phyloP scores from a whole-genome alignment of 176 grass and related monocot species.

The Pontederia paniculata region DNA sequence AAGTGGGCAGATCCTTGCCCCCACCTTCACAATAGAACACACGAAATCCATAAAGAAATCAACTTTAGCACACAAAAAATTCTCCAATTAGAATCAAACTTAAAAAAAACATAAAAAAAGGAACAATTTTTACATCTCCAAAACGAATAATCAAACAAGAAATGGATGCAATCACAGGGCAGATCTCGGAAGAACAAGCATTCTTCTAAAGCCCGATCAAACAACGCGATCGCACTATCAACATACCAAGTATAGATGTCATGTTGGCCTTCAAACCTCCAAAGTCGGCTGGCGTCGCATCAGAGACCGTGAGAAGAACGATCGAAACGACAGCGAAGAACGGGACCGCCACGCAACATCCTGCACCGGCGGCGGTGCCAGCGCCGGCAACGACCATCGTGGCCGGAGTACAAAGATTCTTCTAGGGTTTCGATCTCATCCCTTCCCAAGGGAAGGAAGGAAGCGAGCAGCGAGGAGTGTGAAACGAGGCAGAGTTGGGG shows the following conservation, averaged over 20 bases:
- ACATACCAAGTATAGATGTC: not conserved
- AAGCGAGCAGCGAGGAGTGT: not conserved
- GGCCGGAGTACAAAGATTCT: not conserved
- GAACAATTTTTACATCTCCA: too few species aligned
- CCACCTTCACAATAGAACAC: slow-evolving; percentile 17
- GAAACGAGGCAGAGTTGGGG: slow-evolving; percentile 17
- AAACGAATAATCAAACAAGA: not conserved
- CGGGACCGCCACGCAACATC: not conserved
- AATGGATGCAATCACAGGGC: not conserved
- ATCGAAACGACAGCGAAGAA: not conserved
- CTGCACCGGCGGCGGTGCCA: too few species aligned
- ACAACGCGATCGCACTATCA: not conserved
- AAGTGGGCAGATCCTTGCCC: slow-evolving; percentile 45
- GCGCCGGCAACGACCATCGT: not conserved
- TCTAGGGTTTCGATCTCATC: slow-evolving; percentile 15
- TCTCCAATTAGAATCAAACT: not conserved
- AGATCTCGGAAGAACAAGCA: not conserved
- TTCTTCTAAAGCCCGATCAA: not conserved
- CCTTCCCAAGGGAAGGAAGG: not conserved
- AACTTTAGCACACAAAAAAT: not conserved
- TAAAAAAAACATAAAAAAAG: too few species aligned
- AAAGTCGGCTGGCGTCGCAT: not conserved
- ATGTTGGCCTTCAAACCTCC: not conserved
- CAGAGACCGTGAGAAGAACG: not conserved
- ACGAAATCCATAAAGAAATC: not conserved